Percentiles rank a stretch among this genome's conserved stretches.
Evolutionary conservation across 305 asterid species (phyloP).

Genomic region (Nicotiana rustica): DNA sequence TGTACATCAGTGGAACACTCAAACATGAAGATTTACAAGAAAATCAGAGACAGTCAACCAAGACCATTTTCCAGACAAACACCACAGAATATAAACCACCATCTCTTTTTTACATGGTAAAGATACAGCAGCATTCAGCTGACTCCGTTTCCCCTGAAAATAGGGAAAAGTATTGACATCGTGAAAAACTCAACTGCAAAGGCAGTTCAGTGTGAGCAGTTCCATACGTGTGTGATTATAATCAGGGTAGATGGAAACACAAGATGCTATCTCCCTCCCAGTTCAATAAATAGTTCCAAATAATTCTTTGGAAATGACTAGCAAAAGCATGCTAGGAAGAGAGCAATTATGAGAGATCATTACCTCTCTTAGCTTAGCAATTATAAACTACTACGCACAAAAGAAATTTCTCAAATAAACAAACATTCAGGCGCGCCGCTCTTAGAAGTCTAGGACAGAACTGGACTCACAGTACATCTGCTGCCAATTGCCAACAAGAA

Average conservation of each 20-base stretch:
- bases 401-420: not conserved
- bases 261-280: not conserved
- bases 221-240: not conserved
- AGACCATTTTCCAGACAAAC: conserved; percentile 19
- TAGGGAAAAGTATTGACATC: not conserved
- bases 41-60: conserved; percentile 10
- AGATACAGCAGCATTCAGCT: not conserved
- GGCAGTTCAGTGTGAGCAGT: not conserved
- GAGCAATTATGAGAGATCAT: not conserved
- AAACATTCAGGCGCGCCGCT: not conserved
- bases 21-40: not conserved
- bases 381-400: not conserved
- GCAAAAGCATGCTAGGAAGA: conserved; percentile 6
- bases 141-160: conserved; percentile 11
- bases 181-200: conserved; percentile 17
- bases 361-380: not conserved
- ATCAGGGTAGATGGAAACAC: not conserved
- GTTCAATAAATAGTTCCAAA: conserved; percentile 15
- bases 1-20: not conserved
- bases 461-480: not conserved
- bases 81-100: not conserved
- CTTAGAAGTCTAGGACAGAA: conserved; percentile 12
- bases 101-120: not conserved
- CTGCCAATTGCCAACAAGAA: conserved; percentile 17
- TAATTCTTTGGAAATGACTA: conserved; percentile 7